Evolutionary conservation across 768 basidiomycete genomes (phyloP), one percentile per base, ranked within the genome.

Genomic region (Calocera viscosa): DNA sequence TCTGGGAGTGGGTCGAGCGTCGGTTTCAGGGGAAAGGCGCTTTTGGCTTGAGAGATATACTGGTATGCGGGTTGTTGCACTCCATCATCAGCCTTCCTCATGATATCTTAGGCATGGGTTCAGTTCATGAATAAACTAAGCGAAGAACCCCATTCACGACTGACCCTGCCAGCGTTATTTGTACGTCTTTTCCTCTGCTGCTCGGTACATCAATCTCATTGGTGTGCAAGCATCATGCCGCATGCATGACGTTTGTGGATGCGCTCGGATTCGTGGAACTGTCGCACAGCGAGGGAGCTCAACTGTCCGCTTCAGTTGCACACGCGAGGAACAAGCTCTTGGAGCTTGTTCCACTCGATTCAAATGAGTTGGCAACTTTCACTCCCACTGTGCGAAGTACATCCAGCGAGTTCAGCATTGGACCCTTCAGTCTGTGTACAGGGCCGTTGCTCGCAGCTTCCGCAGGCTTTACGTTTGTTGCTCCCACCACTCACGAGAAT

Each of bases 231-330:
- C 87, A 90, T 72, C 92, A 99, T 72, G 94, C 90, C 2, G 94
- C 94, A 0, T 85, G 88, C 70, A 90, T 99, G 91, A 88, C 90
- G 0, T 85, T 92, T 72, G 78, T 98, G 22, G 96, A 99, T 74
- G 94, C 94, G 39, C 78, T 97, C 1, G 86, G 84, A 38, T 87
- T 91, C 1, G 78, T 92, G 19, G 26, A 32, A 26, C 3, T 16
- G 24, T 26, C 53, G 14, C 2, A 26, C 2, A 19, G 10, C 10
- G 26, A 30, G 7, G 53, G 53, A 16, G 11, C 26, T 22, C 7
- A 10, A 16, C 26, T 16, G 53, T 60, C 24, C 14, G 53, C 24
- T 16, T 60, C 30, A 2, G 30, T 32, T 32, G 24, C 53, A 16
- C 24, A 10, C 5, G 88, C 88, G 14, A 67, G 79, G 39, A 68